Base-by-base conservation (phyloP, 2,329 filamentous ascomycete genomes). In the Penicillium sp. region DNA sequence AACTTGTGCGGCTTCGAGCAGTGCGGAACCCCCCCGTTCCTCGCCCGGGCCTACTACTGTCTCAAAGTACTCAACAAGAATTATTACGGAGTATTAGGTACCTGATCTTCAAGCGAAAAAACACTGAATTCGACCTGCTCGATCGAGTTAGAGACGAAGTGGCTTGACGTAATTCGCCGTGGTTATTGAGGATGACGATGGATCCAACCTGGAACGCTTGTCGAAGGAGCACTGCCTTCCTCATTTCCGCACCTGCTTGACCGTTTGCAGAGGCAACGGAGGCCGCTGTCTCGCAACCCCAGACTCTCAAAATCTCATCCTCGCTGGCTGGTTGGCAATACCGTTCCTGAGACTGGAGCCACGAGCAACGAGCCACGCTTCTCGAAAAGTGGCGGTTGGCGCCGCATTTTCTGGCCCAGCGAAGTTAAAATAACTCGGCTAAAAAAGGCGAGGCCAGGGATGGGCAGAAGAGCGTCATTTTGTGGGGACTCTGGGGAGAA, bases 401-500 rank as follows among this genome's bases (percentile, higher is more conserved):
- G 62, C 66, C 66, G 66, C 60, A 56, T 58, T 49, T 47, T 52
- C 53, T 57, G 23, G 53, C 56, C 51, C 61, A 58, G 56, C 61
- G 44, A 35, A 65, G 58, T 46, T 53, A 56, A 60, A 45, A 54
- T 46, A 44, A 49, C 23, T 30, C 44, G 59, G 52, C 52, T 31
- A 60, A 53, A 55, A 55, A 54, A 49, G 54, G n/a, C 13, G 26
- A 56, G 52, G 51, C 38, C 47, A 60, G 45, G 55, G 30, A 52
- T 38, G 51, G 60, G 47, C 54, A 54, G 21, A 54, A 51, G 26
- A 29, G 48, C 13, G 50, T 30, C 45, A 47, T 47, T 47, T 47
- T 68, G 66, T 66, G 66, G 65, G 59, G 65, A 61, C 59, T 68
- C 65, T 67, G 67, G 65, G 65, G 66, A 62, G 56, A 58, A 61